Base-by-base conservation (phyloP, 108 stramenopile genomes). In the Nitzschia sp. region DNA sequence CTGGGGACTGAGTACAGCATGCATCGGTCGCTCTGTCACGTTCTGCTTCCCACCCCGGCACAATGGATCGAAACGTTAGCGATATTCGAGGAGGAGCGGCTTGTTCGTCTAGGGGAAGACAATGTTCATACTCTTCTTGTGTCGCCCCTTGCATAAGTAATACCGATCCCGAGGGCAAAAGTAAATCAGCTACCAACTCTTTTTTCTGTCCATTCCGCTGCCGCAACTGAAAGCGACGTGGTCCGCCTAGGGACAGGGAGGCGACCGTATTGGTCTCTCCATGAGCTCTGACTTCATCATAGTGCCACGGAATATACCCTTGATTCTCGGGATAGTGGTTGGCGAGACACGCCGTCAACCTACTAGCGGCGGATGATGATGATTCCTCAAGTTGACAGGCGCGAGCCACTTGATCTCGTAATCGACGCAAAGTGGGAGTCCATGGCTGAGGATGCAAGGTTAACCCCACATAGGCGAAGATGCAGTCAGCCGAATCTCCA, bases 281-380 rank as follows among this genome's bases (percentile, higher is more conserved):
- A 19, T 61, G 60, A 11, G 60, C 60, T 11, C 60, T 33, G 23
- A 61, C 41, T 41, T 61, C 38, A 41, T 61, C 60, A 17, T 35
- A 61, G 33, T 61, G 60, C 60, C 60, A 61, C 17, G 60, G 60
- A 41, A 61, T 61, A 36, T 41, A 44, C n/a, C 60, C 38, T 44
- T 44, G 4, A 17, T 22, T 19, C 23, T 35, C 15, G 6, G 60
- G 60, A 22, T 61, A 61, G 8, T 15, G 36, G 33, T 61, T 61
- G 60, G 23, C 21, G 31, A 61, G 25, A 61, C 60, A 61, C 2
- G 60, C 60, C 25, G 60, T 61, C 60, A 61, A 41, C n/a, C n/a
- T n/a, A n/a, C n/a, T n/a, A 6, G 38, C 38, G 6, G 38, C 38
- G 6, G 6, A 6, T 8, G 32, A 31, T 30, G 29, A n/a, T 5